Conservation (phyloP, 163 green algal genomes). For the Dunaliella salina region DNA sequence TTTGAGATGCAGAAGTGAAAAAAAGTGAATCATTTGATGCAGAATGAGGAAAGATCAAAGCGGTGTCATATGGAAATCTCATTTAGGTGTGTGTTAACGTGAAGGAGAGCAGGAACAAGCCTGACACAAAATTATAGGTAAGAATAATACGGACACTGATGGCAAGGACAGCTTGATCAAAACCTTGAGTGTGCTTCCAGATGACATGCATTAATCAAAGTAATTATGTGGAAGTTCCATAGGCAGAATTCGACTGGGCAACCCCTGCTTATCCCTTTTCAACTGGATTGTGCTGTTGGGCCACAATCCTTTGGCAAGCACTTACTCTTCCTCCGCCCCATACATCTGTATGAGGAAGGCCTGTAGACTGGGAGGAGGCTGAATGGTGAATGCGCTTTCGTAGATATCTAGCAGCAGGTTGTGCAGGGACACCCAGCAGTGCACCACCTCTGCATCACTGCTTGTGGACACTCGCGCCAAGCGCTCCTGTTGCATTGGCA, state of each 20-base stretch:
- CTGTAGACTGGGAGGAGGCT: neutral
- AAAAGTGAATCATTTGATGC: neutral
- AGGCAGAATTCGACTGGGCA: neutral
- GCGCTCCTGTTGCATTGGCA: neutral
- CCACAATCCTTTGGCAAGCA: neutral
- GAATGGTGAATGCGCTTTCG: neutral
- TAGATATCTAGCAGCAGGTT: conserved; percentile 17
- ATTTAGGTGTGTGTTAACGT: neutral
- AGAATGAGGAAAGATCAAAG: neutral
- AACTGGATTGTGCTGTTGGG: neutral
- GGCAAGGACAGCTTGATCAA: too few species aligned
- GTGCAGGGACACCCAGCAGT: conserved; percentile 48
- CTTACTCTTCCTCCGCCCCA: neutral
- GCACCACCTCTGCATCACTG: conserved; percentile 49
- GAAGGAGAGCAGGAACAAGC: too few species aligned
- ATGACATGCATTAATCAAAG: too few species aligned
- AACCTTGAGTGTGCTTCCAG: too few species aligned
- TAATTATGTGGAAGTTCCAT: neutral
- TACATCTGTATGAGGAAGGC: neutral
- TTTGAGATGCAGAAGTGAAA: neutral
- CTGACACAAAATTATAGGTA: too few species aligned
- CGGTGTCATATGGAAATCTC: neutral
- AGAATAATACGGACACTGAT: too few species aligned
- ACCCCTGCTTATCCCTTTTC: neutral
- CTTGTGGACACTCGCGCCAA: conserved; percentile 9